Conservation (phyloP, 768 basidiomycete genomes). For the Kwoniella bestiolae region DNA sequence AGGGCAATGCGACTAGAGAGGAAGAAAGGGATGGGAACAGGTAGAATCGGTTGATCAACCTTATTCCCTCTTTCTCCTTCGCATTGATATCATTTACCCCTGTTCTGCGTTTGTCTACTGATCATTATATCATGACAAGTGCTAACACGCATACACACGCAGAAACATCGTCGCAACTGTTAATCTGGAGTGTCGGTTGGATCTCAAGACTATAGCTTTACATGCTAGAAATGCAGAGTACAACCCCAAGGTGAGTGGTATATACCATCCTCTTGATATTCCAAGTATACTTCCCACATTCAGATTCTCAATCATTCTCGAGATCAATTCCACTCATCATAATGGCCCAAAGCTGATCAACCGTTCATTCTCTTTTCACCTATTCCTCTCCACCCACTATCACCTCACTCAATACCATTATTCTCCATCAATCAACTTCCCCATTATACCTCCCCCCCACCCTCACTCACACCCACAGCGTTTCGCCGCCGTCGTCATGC, state of each 20-base stretch:
- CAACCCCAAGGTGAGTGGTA: constrained; percentile 93
- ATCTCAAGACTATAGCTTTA: constrained; percentile 96
- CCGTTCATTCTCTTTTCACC: neutral
- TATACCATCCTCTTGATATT: neutral
- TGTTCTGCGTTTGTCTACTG: neutral
- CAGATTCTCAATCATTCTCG: too few relatives aligned
- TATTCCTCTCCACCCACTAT: neutral
- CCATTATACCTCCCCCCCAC: constrained; percentile 61
- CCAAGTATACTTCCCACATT: neutral
- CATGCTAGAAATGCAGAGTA: constrained; percentile 99
- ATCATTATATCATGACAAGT: neutral
- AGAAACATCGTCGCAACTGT: constrained; percentile 97
- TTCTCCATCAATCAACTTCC: neutral
- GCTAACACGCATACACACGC: too few relatives aligned
- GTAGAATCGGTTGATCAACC: neutral
- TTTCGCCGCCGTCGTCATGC: constrained; percentile 99
- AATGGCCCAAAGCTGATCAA: neutral
- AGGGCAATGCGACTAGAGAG: neutral
- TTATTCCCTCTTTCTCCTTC: constrained; percentile 4
- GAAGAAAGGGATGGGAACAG: neutral
- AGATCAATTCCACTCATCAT: constrained; percentile 5
- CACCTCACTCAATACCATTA: neutral
- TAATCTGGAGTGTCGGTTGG: constrained; percentile 93
- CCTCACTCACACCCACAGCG: constrained; percentile 71
- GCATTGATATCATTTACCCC: neutral